Evolutionary conservation across 108 stramenopile species (phyloP), one percentile per base, ranked within the genome.

Genomic region (Aurantiochytrium sp.): DNA sequence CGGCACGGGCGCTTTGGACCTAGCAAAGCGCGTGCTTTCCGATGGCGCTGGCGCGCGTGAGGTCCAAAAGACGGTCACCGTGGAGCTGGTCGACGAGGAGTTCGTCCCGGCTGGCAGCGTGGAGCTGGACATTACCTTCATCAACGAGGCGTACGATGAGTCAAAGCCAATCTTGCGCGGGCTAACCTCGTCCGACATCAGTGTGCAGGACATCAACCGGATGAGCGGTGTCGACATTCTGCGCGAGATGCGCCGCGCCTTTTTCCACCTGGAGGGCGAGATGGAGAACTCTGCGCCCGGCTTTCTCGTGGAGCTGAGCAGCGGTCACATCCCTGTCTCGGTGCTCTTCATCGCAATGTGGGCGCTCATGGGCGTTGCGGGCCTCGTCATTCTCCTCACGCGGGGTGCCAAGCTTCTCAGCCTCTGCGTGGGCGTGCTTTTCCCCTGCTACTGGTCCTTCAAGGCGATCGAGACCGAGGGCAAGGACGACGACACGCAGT

Each of bases 401-500:
- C 42, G 27, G 10, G 73, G 73, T 17, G 42, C 73, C 39, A 48
- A 41, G 45, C 73, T 81, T 30, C 2, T 81, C 19, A 81, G 73
- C 1, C 73, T 81, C 8, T 48, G 39, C 39, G 3, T 87, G 15
- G 89, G 89, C 17, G 85, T 86, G 1, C 21, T 89, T 6, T 89
- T 59, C 3, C 89, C 89, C 5, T n/a, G 34, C 37, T 89, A 89
- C 42, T 27, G 30, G 27, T 87, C 86, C 12, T 69, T 89, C 50
- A 89, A 89, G 6, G 89, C 89, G 10, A 89, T 89, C 55, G 89
- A 89, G 41, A 87, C 68, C 50, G 27, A 37, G 27, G 65, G 55
- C 27, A 89, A 87, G 41, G 89, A 87, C 27, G 89, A 89, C 65
- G 89, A 86, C 68, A 89, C 55, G n/a, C 85, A 86, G 86, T 86